phyloP scores from a whole-genome alignment of 768 basidiomycete genomes.

The Tephrocybe sp. region DNA sequence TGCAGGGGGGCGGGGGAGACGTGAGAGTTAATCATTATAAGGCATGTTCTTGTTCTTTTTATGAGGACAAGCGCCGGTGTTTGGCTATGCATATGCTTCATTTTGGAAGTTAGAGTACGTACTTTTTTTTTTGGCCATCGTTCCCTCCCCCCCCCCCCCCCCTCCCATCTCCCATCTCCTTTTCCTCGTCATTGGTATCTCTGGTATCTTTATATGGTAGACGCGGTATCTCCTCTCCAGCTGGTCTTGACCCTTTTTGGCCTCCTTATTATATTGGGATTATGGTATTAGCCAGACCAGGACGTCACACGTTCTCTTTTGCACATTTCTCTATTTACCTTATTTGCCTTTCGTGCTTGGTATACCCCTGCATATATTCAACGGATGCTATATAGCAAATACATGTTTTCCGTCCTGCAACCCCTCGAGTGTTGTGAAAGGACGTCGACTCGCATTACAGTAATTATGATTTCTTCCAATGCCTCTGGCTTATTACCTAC shows the following conservation, averaged over 20 bases:
- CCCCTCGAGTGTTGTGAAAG: too few relatives aligned
- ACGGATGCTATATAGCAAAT: neutral
- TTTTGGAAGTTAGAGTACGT: too few relatives aligned
- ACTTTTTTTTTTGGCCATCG: too few relatives aligned
- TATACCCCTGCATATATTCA: conserved; percentile 7
- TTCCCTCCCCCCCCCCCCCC: neutral
- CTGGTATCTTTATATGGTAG: neutral
- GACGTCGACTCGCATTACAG: too few relatives aligned
- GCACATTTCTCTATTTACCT: neutral
- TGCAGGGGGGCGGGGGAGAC: conserved; percentile 13
- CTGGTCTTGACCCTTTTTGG: neutral
- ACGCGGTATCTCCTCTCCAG: neutral
- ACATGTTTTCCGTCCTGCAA: neutral
- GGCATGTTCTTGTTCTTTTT: neutral
- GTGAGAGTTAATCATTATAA: conserved; percentile 2
- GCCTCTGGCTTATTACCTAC: too few relatives aligned
- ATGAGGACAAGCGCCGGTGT: too few relatives aligned
- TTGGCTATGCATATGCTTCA: too few relatives aligned
- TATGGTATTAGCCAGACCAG: neutral
- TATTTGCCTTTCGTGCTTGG: conserved; percentile 1
- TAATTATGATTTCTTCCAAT: too few relatives aligned
- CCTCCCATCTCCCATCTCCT: neutral
- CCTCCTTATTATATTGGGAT: neutral
- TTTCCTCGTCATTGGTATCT: neutral
- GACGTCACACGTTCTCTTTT: conserved; percentile 7